These are phyloP conservation scores for Blastocladiella emersonii DNA, from an alignment of 371 early-diverging fungal genomes.

Conservation along the genomic window DNA sequence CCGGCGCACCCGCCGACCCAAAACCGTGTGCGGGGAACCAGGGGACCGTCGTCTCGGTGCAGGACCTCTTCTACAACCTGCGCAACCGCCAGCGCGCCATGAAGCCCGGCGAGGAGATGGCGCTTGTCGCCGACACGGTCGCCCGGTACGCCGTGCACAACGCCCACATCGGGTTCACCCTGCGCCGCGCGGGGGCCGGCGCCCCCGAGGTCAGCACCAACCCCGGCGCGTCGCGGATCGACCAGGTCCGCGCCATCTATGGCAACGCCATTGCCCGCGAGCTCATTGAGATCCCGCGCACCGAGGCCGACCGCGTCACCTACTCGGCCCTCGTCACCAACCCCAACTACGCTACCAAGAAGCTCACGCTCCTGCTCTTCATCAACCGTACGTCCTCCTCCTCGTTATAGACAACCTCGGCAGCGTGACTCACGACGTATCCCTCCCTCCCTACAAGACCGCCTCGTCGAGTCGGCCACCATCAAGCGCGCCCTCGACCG, in stretches of 20 bases:
- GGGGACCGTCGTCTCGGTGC: conserved; percentile 81
- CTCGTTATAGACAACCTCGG: too few relatives aligned
- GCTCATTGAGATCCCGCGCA: conserved; percentile 36
- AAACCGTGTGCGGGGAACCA: conserved; percentile 83
- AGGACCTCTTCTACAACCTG: conserved; percentile 86
- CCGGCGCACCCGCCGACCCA: conserved; percentile 57
- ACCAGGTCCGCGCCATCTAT: conserved; percentile 67
- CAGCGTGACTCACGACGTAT: neutral
- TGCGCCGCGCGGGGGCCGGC: conserved; percentile 52
- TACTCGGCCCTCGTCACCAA: conserved; percentile 60
- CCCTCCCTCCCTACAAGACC: conserved; percentile 32
- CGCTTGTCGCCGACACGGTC: conserved; percentile 69
- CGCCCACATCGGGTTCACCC: conserved; percentile 58
- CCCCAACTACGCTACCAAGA: conserved; percentile 66
- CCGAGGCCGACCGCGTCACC: conserved; percentile 28
- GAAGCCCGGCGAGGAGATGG: conserved; percentile 74
- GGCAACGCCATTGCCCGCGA: conserved; percentile 60
- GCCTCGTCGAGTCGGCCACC: conserved; percentile 67
- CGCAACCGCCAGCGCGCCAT: conserved; percentile 67
- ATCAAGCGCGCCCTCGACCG: conserved; percentile 67
- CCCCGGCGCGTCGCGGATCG: conserved; percentile 35
- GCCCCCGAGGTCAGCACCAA: conserved; percentile 63
- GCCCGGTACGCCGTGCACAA: conserved; percentile 84
- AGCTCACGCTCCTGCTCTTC: conserved; percentile 69
- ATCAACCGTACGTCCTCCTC: conserved; percentile 63